Base-by-base conservation (phyloP, 1,284 basidiomycete species). In the Sporisorium scitamineum region DNA sequence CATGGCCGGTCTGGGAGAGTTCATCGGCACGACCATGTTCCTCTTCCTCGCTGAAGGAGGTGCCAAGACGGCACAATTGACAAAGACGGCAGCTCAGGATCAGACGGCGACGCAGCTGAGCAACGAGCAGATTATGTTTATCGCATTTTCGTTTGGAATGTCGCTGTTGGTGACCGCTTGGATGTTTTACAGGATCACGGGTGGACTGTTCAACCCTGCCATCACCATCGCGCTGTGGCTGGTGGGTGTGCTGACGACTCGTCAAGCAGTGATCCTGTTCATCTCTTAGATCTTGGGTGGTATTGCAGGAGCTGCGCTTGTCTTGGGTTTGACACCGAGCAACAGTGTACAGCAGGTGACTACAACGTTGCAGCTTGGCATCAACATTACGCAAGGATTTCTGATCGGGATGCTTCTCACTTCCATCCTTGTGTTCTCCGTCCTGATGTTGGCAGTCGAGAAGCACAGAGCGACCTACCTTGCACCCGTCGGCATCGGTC, bases 141-240 rank as follows among this genome's bases (percentile, higher is more conserved):
- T 80, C 48, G 77, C 79, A 0, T 27, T 61, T 8, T 78, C 75
- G 29, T 80, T 80, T 48, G 79, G 79, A 9, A 58, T 80, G n/a
- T 74, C 70, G 20, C 70, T 80, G 31, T 42, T 74, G n/a, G 73
- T 79, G 13, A 60, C 59, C 6, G 76, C 76, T 10, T 92, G 91
- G 90, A 85, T 92, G 34, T 93, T 93, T 86, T 93, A 90, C 84
- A 88, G 92, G 32, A 88, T 91, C 52, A 92, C 91, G 0, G 92
- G 91, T 8, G 90, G 89, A 10, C 85, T 87, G 52, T 93, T 83
- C 69, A 88, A 88, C 81, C 87, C 87, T 3, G 87, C 87, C 22
- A 83, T 85, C 47, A 87, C 87, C 1, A 79, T 88, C n/a, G 86
- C 86, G 1, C 86, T 88, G 50, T 85, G 84, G 44, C 79, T 87